These are phyloP conservation scores for Taphrina confusa DNA, from an alignment of 1,139 yeast species.

Conservation along the genomic window DNA sequence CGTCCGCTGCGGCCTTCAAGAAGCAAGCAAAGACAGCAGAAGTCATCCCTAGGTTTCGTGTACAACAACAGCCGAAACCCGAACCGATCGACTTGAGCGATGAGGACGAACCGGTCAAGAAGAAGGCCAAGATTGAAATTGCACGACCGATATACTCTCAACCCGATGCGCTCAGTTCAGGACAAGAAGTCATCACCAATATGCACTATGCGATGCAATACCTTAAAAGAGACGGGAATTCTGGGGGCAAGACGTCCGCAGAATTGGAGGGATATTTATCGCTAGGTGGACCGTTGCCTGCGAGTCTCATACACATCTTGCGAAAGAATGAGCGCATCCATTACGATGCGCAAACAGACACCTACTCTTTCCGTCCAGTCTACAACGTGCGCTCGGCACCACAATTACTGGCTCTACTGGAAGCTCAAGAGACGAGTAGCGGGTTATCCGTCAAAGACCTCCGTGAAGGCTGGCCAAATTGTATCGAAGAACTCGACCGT, in stretches of 20 bases:
- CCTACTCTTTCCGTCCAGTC: constrained; percentile 82
- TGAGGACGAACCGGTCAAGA: constrained; percentile 42
- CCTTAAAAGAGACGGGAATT: constrained; percentile 51
- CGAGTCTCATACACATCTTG: constrained; percentile 29
- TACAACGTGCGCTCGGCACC: constrained; percentile 82
- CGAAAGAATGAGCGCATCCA: constrained; percentile 43
- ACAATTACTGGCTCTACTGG: constrained; percentile 70
- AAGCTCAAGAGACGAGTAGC: constrained; percentile 81
- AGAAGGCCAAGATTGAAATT: constrained; percentile 34
- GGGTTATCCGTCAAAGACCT: constrained; percentile 87
- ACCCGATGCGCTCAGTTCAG: constrained; percentile 49
- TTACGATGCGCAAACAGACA: constrained; percentile 59
- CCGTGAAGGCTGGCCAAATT: constrained; percentile 92
- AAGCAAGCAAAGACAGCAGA: constrained; percentile 53
- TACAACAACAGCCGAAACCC: constrained; percentile 47
- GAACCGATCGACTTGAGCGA: constrained; percentile 39
- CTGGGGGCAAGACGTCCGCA: constrained; percentile 50
- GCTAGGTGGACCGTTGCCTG: constrained; percentile 27
- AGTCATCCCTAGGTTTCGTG: constrained; percentile 51
- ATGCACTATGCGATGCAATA: constrained; percentile 85
- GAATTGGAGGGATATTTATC: constrained; percentile 27
- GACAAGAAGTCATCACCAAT: constrained; percentile 76
- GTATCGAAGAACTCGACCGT: constrained; percentile 49
- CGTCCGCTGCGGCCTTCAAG: constrained; percentile 61
- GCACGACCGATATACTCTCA: constrained; percentile 44